Evolutionary conservation across 768 basidiomycete species (phyloP).

Genomic region (Hypholoma sublateritium): DNA sequence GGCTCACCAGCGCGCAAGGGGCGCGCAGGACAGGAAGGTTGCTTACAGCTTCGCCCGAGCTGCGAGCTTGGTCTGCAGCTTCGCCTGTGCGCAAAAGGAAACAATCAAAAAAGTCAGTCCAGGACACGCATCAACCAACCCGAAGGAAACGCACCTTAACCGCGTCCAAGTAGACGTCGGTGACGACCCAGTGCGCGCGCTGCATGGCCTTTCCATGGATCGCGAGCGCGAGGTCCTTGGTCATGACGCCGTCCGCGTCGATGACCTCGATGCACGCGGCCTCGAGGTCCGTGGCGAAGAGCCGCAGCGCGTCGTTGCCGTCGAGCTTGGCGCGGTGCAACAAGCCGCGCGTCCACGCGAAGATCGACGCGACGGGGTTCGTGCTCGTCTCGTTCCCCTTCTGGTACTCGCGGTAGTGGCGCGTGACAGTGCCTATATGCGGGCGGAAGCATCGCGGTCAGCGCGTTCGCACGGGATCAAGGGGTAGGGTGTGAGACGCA

Average conservation of each 20-base stretch:
- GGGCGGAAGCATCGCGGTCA: not conserved
- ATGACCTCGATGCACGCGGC: constrained; percentile 88
- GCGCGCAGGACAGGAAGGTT: not conserved
- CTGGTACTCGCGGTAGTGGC: constrained; percentile 96
- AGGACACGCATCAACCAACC: not conserved
- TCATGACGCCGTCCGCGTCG: constrained; percentile 90
- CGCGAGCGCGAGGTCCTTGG: constrained; percentile 93
- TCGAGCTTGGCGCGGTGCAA: constrained; percentile 93
- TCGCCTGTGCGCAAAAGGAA: constrained; percentile 33
- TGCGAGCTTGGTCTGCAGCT: constrained; percentile 44
- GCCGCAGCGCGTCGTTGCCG: constrained; percentile 66
- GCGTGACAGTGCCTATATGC: constrained; percentile 76
- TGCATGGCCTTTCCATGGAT: constrained; percentile 91
- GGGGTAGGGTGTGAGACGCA: constrained; percentile 14
- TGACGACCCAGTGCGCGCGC: constrained; percentile 96
- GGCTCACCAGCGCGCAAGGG: not conserved
- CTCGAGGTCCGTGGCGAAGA: constrained; percentile 83
- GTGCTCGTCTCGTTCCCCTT: constrained; percentile 98
- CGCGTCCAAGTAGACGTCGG: constrained; percentile 89
- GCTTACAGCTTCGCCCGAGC: constrained; percentile 23
- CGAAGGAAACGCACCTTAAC: constrained; percentile 67
- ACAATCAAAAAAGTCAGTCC: not conserved
- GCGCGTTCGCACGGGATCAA: not conserved
- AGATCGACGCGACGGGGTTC: constrained; percentile 98
- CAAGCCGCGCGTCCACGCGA: constrained; percentile 97